phyloP scores from a whole-genome alignment of 1,284 basidiomycete species.

The Naganishia cerealis region DNA sequence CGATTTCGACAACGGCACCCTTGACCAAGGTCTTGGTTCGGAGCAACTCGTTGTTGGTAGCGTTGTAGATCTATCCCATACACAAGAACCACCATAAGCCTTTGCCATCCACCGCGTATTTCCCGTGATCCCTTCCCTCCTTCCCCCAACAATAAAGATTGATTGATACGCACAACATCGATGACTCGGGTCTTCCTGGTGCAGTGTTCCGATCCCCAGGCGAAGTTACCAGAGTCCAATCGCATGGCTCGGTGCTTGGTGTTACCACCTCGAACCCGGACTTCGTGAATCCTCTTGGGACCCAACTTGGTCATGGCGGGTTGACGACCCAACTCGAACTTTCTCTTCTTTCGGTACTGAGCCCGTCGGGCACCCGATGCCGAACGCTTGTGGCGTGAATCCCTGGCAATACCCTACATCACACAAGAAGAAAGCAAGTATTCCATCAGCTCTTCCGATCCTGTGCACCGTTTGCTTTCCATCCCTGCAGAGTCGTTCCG shows the following conservation, averaged over 20 bases:
- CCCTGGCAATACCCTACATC: conserved; percentile 76
- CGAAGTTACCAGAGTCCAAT: conserved; percentile 91
- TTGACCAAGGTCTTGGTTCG: conserved; percentile 97
- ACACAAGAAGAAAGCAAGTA: neutral
- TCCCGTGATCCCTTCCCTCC: neutral
- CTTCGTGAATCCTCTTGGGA: conserved; percentile 84
- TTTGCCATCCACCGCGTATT: neutral
- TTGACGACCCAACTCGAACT: conserved; percentile 96
- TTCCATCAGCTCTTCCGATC: conserved; percentile 21
- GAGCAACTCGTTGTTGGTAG: conserved; percentile 97
- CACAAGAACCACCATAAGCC: conserved; percentile 19
- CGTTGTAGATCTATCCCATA: conserved; percentile 77
- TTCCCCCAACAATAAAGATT: neutral
- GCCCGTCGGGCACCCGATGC: conserved; percentile 88
- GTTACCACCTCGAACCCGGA: conserved; percentile 91
- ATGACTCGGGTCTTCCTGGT: conserved; percentile 93
- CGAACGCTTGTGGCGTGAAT: conserved; percentile 92
- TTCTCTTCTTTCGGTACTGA: conserved; percentile 93
- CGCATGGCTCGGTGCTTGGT: conserved; percentile 88
- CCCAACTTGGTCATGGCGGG: conserved; percentile 93
- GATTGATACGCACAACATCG: conserved; percentile 71
- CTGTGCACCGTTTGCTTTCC: neutral
- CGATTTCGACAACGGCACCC: conserved; percentile 88
- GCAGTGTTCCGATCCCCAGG: conserved; percentile 88
- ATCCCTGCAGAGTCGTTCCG: conserved; percentile 16